Evolutionary conservation across 352 stramenopile genomes (phyloP).

Genomic region (Pythium aphanidermatum): DNA sequence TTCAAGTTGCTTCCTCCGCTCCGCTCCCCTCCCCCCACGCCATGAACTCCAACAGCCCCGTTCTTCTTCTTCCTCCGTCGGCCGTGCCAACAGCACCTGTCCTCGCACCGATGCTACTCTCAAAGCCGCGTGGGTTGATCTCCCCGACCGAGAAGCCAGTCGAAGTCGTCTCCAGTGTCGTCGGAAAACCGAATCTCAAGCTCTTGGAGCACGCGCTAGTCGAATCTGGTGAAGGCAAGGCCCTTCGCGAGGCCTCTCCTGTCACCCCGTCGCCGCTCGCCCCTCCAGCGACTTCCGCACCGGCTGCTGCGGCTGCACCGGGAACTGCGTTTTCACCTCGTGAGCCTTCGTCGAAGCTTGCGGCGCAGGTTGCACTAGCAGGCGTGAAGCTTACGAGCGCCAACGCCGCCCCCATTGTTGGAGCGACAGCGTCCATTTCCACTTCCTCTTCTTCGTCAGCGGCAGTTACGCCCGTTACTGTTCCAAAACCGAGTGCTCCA

Average conservation of each 20-base stretch:
- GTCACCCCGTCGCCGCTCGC: neutral
- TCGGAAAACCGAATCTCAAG: conserved; percentile 8
- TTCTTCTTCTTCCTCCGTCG: conserved; percentile 18
- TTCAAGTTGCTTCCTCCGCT: conserved; percentile 7
- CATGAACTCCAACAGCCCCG: conserved; percentile 26
- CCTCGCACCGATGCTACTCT: conserved; percentile 12
- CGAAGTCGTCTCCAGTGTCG: conserved; percentile 1
- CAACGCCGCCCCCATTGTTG: conserved; percentile 11
- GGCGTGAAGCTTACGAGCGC: conserved; percentile 3
- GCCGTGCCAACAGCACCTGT: conserved; percentile 12
- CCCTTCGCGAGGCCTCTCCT: neutral
- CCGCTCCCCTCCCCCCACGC: conserved; percentile 10
- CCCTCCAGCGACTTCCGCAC: neutral
- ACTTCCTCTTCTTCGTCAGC: neutral
- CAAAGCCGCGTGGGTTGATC: conserved; percentile 13
- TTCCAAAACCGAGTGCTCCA: too few relatives aligned
- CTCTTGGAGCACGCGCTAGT: neutral
- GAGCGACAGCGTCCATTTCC: neutral
- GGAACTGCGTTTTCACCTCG: conserved; percentile 39
- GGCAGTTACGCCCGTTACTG: neutral
- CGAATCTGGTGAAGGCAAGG: conserved; percentile 7
- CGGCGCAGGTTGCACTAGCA: conserved; percentile 3
- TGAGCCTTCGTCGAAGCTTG: conserved; percentile 45
- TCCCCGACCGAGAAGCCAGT: conserved; percentile 5
- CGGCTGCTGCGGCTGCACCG: neutral